Evolutionary conservation across 768 basidiomycete species (phyloP), one percentile per base, ranked within the genome.

Genomic region (Amanita rimosa): DNA sequence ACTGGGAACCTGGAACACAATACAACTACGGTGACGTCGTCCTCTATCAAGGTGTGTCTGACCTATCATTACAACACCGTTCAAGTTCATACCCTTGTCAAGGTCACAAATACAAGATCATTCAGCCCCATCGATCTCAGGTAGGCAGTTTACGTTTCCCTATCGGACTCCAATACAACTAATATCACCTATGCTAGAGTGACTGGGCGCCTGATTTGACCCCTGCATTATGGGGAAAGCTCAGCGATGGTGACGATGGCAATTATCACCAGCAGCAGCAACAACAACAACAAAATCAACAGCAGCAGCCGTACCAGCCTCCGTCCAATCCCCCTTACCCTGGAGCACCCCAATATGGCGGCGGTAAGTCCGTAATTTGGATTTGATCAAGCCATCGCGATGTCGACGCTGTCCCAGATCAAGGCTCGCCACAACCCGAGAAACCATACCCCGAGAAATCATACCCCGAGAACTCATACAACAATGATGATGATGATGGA

Each of bases 81-180:
- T 41, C 26, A 5, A 36, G 48, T 37, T 37, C 31, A 16, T 39
- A 11, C 22, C 39, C 16, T 44, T 45, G 38, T 26, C 21, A 55
- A 81, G 83, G 76, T 35, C 59, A 63, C 53, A 64, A 62, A 36
- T 88, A 85, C 69, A 80, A 77, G 63, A 81, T 81, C 63, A 76
- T 86, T 54, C 83, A 85, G 57, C 67, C 81, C 7, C 85, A 88
- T 65, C 64, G 58, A 46, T 84, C 85, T 26, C 81, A 85, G 72
- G 83, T 77, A 53, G 48, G 59, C 52, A 13, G 22, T 16, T n/a
- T 37, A 35, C 13, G 31, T 5, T 31, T 13, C 11, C 31, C 41
- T 19, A 11, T 6, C 26, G 22, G 36, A 3, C 3, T 13, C 36
- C 11, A 29, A n/a, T 40, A 8, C 19, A 26, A 7, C 17, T 39